These are phyloP conservation scores for Phaffia tasmanica DNA, from an alignment of 768 basidiomycete species.

Conservation along the genomic window DNA sequence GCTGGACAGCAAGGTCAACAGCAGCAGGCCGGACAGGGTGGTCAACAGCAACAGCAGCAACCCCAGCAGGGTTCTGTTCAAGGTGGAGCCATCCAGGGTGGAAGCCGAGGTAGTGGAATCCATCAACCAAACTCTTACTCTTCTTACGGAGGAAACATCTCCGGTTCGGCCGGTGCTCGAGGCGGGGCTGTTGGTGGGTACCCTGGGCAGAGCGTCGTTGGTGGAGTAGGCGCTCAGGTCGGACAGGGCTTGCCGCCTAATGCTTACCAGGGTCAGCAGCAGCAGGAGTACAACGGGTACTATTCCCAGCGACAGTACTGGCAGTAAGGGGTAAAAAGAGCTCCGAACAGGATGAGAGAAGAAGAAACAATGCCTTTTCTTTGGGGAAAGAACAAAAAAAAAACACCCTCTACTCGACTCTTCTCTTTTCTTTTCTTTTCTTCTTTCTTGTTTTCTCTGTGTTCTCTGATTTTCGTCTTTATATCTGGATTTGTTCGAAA, in stretches of 20 bases:
- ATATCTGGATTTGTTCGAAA: neutral
- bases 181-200: too few relatives aligned
- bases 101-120: too few relatives aligned
- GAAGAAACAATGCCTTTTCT: too few relatives aligned
- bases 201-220: neutral
- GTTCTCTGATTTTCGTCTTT: constrained; percentile 2
- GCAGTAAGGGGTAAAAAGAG: constrained; percentile 7
- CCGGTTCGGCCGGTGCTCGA: too few relatives aligned
- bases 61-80: neutral
- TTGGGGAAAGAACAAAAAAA: neutral
- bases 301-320: constrained; percentile 4
- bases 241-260: constrained; percentile 11
- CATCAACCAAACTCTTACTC: too few relatives aligned
- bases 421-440: neutral
- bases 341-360: neutral
- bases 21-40: constrained; percentile 6
- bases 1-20: constrained; percentile 14
- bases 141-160: too few relatives aligned
- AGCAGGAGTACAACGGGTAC: constrained; percentile 15
- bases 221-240: constrained; percentile 2
- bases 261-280: constrained; percentile 24
- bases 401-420: neutral
- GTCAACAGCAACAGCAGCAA: constrained; percentile 31
- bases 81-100: too few relatives aligned
- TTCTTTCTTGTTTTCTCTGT: neutral